Base-by-base conservation (phyloP, 179 eudicot genomes). In the Camellia oleifera region DNA sequence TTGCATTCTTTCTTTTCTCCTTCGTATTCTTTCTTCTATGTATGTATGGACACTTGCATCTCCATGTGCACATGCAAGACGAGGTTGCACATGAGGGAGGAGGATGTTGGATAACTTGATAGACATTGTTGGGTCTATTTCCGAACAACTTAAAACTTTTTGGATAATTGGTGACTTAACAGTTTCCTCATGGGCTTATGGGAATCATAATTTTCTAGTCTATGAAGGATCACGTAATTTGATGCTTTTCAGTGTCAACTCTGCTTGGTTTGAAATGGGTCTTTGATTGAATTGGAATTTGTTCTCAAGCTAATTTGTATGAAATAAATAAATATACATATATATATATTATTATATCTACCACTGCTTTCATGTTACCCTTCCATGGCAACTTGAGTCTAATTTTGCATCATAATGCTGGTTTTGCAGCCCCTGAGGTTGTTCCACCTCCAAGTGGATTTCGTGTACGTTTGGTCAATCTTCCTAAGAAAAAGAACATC, bases 401-500 rank as follows among this genome's bases (percentile, higher is more conserved):
- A 60, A 15, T 53, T 62, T 23, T 40, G 66, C 45, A 57, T 26
- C 23, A 78, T 73, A 75, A 10, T n/a, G 23, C 66, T 77, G 45
- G 17, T 75, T 76, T 40, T 88, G 87, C 89, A 90, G 94, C 83
- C 57, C 76, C 89, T 83, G 87, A 88, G 84, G 91, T 65, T 68
- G 85, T 86, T 84, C 81, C 40, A 32, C 40, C 40, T 32, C 40
- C 88, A 63, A 85, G 82, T 78, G 97, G 89, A 65, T 78, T 88
- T 82, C 90, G 94, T 82, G 94, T 96, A 53, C 97, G 93, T 77
- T 81, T 94, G 81, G 83, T 78, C 82, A 90, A 94, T 84, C 97
- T 94, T 76, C 99, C 99, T 10, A 94, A 88, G 89, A 96, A 96
- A 80, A 91, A 78, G 85, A 94, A 96, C 82, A 83, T 94, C 64